These are phyloP conservation scores for Sordariomycetes sp. DNA, from an alignment of 2,329 filamentous ascomycete genomes.

Conservation along the genomic window DNA sequence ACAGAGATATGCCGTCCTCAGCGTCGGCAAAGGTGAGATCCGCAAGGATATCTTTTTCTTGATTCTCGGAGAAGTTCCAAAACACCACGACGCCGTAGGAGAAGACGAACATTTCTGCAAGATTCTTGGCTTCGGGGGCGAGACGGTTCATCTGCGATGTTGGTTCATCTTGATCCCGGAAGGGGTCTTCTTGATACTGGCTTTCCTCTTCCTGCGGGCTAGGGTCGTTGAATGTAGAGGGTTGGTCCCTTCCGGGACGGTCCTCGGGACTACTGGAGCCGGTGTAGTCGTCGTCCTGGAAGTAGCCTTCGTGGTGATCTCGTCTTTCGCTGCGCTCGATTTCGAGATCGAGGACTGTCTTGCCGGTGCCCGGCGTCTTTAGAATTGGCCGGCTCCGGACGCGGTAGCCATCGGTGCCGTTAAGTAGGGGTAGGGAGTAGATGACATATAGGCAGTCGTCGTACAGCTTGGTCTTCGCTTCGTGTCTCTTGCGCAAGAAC, in stretches of 20 bases:
- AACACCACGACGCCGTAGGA: constrained; percentile 96
- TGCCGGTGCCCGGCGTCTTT: constrained; percentile 81
- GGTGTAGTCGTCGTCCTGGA: constrained; percentile 60
- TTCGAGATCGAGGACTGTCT: constrained; percentile 86
- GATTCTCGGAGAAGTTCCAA: constrained; percentile 95
- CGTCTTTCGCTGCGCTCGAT: constrained; percentile 88
- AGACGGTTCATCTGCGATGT: constrained; percentile 48
- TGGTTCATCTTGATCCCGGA: constrained; percentile 23
- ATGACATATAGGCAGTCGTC: constrained; percentile 96
- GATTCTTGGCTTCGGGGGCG: constrained; percentile 62
- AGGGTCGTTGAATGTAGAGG: constrained; percentile 21
- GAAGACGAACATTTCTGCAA: constrained; percentile 95
- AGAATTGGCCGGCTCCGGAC: constrained; percentile 84
- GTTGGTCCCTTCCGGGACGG: constrained; percentile 5
- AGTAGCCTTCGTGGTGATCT: constrained; percentile 87
- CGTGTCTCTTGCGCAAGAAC: constrained; percentile 80
- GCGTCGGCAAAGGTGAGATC: constrained; percentile 83
- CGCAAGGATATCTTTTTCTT: constrained; percentile 93
- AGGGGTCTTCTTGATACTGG: constrained; percentile 10
- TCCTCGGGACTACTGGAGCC: constrained; percentile 19
- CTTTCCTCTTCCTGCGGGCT: constrained; percentile 6
- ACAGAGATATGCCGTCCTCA: constrained; percentile 53
- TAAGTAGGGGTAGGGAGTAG: constrained; percentile 83
- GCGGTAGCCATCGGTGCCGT: constrained; percentile 78
- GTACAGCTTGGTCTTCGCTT: constrained; percentile 89